Base-by-base conservation (phyloP, 805 yeast genomes). In the Tetrapisispora pingtungensis region DNA sequence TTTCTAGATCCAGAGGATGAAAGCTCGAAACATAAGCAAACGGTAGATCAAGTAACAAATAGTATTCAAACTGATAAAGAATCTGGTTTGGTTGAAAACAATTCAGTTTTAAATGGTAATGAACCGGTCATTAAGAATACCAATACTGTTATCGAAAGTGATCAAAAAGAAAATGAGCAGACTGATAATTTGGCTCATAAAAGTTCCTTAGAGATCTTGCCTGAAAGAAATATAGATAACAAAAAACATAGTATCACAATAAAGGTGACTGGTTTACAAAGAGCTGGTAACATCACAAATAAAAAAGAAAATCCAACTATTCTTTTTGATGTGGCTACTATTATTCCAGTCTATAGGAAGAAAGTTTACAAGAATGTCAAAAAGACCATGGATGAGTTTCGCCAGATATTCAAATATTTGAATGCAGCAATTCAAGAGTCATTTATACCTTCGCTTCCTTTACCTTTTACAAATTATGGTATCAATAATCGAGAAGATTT, bases 371-470 rank as follows among this genome's bases (percentile, higher is more conserved):
- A 79, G 44, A 89, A 81, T 45, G 68, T 90, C 14, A 78, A 95
- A 52, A 75, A 97, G 46, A 81, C 96, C 0, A 83, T 78, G 58
- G 73, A 74, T 47, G 98, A 93, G 61, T 71, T 88, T 51, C 76
- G 75, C 28, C 76, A 79, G 47, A 77, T 93, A 55, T 85, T 84
- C 64, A 78, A 78, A 51, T 90, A 84, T 58, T 67, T 93, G 49
- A 78, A 80, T 45, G 79, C 80, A 18, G 84, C 94, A 33, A 83
- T 88, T 56, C 81, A 90, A 28, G 97, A 93, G 61, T 89, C 93
- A 45, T 88, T 90, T 65, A 88, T 93, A 4, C 97, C 97, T 0
- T 80, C 94, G 6, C 69, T 93, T 35, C 97, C 97, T 0, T 67
- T 71, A 18, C 70, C 93, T 1, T 73, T 70, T 7, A 83, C 95